These are phyloP conservation scores for Schwanniomyces etchellsii DNA, from an alignment of 1,139 yeast genomes.

Conservation along the genomic window DNA sequence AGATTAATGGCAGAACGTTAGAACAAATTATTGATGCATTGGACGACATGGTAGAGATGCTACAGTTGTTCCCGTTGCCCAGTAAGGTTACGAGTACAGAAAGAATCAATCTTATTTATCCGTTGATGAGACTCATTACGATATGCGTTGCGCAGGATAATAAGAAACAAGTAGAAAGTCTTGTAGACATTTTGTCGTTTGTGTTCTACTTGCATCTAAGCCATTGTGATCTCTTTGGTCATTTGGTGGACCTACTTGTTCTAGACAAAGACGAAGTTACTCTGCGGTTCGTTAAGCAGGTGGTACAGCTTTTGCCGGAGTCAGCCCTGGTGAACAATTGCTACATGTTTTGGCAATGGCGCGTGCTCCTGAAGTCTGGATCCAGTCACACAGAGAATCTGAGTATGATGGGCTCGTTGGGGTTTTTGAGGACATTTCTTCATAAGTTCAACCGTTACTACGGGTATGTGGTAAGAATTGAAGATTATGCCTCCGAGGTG, in stretches of 20 bases:
- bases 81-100: not conserved
- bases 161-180: constrained; percentile 1
- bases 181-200: constrained; percentile 4
- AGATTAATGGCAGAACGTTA: not conserved
- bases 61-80: constrained; percentile 1
- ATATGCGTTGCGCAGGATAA: constrained; percentile 1
- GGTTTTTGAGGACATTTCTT: constrained; percentile 1
- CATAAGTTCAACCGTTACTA: not conserved
- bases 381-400: constrained; percentile 1
- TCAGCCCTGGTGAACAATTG: not conserved
- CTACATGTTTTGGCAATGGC: constrained; percentile 3
- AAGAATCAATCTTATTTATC: constrained; percentile 4
- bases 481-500: not conserved
- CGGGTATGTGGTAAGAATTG: not conserved
- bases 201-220: constrained; percentile 8
- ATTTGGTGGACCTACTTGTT: constrained; percentile 1
- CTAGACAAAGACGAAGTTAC: not conserved
- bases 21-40: constrained; percentile 1
- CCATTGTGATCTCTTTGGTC: constrained; percentile 2
- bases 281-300: constrained; percentile 2
- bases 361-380: not conserved
- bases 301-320: constrained; percentile 1
- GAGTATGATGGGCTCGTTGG: not conserved
- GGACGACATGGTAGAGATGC: constrained; percentile 3
- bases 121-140: constrained; percentile 5